Conservation (phyloP, 306 rosid genomes). For the Malus fusca region DNA sequence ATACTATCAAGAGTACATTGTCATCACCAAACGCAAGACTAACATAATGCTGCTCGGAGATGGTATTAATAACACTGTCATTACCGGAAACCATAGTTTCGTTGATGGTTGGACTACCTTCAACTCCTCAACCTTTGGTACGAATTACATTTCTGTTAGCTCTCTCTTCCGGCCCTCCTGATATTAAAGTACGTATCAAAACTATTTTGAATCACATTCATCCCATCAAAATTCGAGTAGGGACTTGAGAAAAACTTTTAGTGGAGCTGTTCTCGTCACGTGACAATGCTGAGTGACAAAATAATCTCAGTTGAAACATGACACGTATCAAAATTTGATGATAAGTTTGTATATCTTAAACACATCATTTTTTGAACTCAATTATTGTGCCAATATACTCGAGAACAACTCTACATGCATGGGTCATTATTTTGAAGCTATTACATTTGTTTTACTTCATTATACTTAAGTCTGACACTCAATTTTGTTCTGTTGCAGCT, state of each 20-base stretch:
- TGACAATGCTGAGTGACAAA: neutral
- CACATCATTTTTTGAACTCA: neutral
- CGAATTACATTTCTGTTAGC: neutral
- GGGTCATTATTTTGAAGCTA: neutral
- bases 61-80: slow-evolving; percentile 57
- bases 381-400: neutral
- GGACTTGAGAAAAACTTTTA: neutral
- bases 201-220: neutral
- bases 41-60: slow-evolving; percentile 64
- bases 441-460: neutral
- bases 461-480: neutral
- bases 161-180: neutral
- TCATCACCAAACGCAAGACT: slow-evolving; percentile 46
- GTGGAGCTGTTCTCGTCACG: neutral
- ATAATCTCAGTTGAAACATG: neutral
- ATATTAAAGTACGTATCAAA: neutral
- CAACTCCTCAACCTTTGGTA: slow-evolving; percentile 76
- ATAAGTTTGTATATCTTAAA: neutral
- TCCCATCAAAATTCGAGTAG: neutral
- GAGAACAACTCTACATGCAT: neutral
- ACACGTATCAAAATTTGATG: neutral
- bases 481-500: slow-evolving; percentile 36
- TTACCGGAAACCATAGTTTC: slow-evolving; percentile 60
- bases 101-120: slow-evolving; percentile 71
- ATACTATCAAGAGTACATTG: slow-evolving; percentile 48